Evolutionary conservation across 2,329 filamentous ascomycete genomes (phyloP), one percentile per base, ranked within the genome.

Genomic region (Bipolaris oryzae): DNA sequence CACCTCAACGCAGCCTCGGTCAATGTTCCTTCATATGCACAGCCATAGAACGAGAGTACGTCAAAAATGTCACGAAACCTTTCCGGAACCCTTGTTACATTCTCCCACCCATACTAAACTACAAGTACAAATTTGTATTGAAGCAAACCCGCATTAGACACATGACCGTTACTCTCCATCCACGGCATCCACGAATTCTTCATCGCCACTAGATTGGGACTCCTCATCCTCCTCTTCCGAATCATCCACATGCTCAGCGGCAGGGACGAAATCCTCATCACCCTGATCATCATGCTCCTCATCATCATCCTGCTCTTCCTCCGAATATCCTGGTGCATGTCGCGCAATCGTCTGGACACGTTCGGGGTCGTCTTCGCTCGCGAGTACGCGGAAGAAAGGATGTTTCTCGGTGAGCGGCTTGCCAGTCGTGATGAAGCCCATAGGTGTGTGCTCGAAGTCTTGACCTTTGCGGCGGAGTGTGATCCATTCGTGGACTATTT

Each of bases 381-480:
- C 31, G 20, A 57, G 21, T 10, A 39, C 28, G 37, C 56, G 59
- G 67, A 88, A 87, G 72, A 87, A 87, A 0, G 81, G 73, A 50
- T 87, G 84, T 11, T 76, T 75, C 4, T 71, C 66, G 0, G 72
- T 72, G 0, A 88, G 73, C 0, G 74, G 66, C 57, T 83, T 84
- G 11, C 84, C 82, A 11, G 82, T 81, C 2, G 80, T 81, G 4
- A 87, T 53, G 62, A 82, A 83, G 0, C 84, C 85, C 79, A 87
- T 86, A 0, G 85, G 85, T 0, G 84, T 87, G 23, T 87, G 82
- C 13, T 79, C 65, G 49, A 87, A 80, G 55, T 88, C 84, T 53
- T 86, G 83, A 0, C 81, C 81, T 35, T 82, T 82, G 1, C 85
- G 80, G 0, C 82, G 78, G 0, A 85, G 57, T 0, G 81, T 74